phyloP scores from a whole-genome alignment of 2,329 filamentous ascomycete species.

The Alternaria dauci region DNA sequence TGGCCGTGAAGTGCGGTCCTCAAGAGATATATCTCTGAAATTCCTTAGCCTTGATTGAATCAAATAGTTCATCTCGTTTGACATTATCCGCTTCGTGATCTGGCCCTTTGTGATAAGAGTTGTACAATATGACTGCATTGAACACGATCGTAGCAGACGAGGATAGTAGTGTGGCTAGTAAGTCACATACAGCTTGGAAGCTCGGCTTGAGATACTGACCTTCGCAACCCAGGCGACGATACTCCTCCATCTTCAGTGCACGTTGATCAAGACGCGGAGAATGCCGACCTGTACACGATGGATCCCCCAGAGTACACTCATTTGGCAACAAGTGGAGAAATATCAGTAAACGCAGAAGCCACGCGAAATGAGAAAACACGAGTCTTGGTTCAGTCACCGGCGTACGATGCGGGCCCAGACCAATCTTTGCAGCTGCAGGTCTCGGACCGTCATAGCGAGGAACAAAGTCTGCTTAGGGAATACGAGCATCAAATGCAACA shows the following conservation, averaged over 20 bases:
- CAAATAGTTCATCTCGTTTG: not conserved
- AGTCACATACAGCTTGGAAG: not conserved
- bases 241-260: not conserved
- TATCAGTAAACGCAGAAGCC: slow-evolving; percentile 28
- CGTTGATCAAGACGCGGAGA: slow-evolving; percentile 1
- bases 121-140: not conserved
- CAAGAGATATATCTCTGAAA: not conserved
- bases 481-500: not conserved
- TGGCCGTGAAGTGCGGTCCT: not conserved
- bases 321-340: slow-evolving; percentile 20
- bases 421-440: not conserved
- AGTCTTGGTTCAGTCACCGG: not conserved
- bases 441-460: not conserved
- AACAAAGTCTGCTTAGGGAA: not conserved
- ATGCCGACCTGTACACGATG: slow-evolving; percentile 29
- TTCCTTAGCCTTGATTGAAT: not conserved
- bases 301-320: slow-evolving; percentile 33
- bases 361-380: slow-evolving; percentile 20
- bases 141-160: not conserved
- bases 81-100: not conserved
- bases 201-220: not conserved
- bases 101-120: not conserved
- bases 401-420: not conserved
- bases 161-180: not conserved
- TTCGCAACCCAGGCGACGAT: not conserved